phyloP scores from a whole-genome alignment of 2,329 filamentous ascomycete species.

The Aureobasidium vineae region DNA sequence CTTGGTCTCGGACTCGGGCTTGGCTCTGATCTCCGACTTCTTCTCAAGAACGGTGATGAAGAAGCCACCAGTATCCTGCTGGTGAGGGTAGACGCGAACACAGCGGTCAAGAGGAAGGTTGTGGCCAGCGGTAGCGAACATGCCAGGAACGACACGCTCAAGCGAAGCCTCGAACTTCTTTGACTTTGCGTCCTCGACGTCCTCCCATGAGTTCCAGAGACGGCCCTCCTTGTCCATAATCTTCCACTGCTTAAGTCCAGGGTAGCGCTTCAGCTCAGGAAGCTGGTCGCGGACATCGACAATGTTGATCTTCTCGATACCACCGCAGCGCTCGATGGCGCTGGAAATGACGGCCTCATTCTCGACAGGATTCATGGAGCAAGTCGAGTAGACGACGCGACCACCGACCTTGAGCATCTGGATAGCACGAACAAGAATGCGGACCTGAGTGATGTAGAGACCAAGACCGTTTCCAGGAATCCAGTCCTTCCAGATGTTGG shows the following conservation, averaged over 20 bases:
- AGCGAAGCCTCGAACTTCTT: slow-evolving; percentile 60
- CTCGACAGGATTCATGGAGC: slow-evolving; percentile 97
- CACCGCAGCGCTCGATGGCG: slow-evolving; percentile 88
- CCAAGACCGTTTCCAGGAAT: slow-evolving; percentile 81
- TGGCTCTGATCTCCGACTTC: slow-evolving; percentile 76
- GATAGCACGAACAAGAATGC: slow-evolving; percentile 86
- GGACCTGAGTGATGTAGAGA: slow-evolving; percentile 79
- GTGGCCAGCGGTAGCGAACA: slow-evolving; percentile 69
- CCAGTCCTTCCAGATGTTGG: slow-evolving; percentile 95
- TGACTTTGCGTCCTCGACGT: slow-evolving; percentile 67
- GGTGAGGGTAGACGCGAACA: slow-evolving; percentile 90
- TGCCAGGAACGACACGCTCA: slow-evolving; percentile 69
- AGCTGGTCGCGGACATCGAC: slow-evolving; percentile 79
- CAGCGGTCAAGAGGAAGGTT: slow-evolving; percentile 80
- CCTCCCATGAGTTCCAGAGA: slow-evolving; percentile 77
- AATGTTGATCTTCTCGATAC: slow-evolving; percentile 74
- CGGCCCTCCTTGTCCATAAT: slow-evolving; percentile 84
- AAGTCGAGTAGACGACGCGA: slow-evolving; percentile 94
- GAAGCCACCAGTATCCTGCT: slow-evolving; percentile 95
- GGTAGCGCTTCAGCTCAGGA: slow-evolving; percentile 69
- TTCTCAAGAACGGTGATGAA: slow-evolving; percentile 97
- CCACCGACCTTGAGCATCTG: slow-evolving; percentile 97
- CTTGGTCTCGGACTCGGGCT: slow-evolving; percentile 62
- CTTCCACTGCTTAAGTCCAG: slow-evolving; percentile 79
- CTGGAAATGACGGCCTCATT: slow-evolving; percentile 89